Evolutionary conservation across 495 filamentous ascomycete species (phyloP).

Genomic region (Hypomontagnella submonticulosa): DNA sequence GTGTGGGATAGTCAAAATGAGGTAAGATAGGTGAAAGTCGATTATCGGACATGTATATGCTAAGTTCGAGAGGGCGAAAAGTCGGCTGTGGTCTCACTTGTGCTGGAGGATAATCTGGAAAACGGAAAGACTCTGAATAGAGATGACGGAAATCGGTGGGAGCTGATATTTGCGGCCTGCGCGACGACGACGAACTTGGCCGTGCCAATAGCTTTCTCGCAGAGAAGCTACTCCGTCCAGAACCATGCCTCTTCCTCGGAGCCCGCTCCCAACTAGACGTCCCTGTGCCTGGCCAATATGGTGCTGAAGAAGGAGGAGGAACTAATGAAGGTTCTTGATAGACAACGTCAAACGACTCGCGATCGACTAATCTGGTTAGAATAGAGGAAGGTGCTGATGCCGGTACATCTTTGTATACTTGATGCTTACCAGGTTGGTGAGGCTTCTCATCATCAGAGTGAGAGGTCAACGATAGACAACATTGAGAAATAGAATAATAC

Average conservation of each 20-base stretch:
- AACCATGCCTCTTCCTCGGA: slow-evolving; percentile 49
- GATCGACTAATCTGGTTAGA: slow-evolving; percentile 30
- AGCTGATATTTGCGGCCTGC: slow-evolving; percentile 59
- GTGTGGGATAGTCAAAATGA: slow-evolving; percentile 53
- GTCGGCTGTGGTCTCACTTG: slow-evolving; percentile 48
- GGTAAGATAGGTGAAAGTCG: slow-evolving; percentile 72
- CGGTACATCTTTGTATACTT: slow-evolving; percentile 26
- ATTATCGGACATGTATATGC: slow-evolving; percentile 73
- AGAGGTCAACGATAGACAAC: slow-evolving; percentile 50
- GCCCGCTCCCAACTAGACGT: slow-evolving; percentile 47
- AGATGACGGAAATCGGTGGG: slow-evolving; percentile 63
- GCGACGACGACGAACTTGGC: slow-evolving; percentile 51
- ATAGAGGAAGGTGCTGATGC: slow-evolving; percentile 3
- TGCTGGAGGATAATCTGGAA: slow-evolving; percentile 40
- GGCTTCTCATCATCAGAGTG: slow-evolving; percentile 53
- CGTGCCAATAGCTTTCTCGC: slow-evolving; percentile 47
- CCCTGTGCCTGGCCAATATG: slow-evolving; percentile 44
- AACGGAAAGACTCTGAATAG: slow-evolving; percentile 60
- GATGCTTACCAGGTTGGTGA: slow-evolving; percentile 44
- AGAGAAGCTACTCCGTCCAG: slow-evolving; percentile 48
- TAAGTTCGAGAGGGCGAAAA: slow-evolving; percentile 80
- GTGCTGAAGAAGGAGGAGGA: slow-evolving; percentile 49
- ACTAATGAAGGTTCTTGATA: slow-evolving; percentile 54
- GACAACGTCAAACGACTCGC: slow-evolving; percentile 47
- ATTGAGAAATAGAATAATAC: slow-evolving; percentile 54